Percentiles rank a stretch among this genome's conserved stretches.
Conservation (phyloP, 768 basidiomycete genomes). For the Boletus rubropictus region DNA sequence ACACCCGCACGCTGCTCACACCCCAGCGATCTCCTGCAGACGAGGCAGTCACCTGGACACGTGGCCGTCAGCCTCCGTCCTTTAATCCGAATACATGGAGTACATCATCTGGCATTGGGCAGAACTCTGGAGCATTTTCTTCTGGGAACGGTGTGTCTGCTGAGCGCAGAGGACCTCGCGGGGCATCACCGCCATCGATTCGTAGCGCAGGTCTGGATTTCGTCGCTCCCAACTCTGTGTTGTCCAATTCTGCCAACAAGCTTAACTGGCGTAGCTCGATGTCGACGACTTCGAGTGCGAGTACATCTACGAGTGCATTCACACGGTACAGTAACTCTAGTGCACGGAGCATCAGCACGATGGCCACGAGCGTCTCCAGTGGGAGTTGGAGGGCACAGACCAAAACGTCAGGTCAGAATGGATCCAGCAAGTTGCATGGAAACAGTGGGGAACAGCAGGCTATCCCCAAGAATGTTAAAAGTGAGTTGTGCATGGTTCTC, state of each 20-base stretch:
- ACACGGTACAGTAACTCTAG: constrained; percentile 72
- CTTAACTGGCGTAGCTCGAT: constrained; percentile 74
- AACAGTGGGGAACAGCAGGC: constrained; percentile 24
- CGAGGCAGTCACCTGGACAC: constrained; percentile 41
- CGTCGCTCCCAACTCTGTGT: constrained; percentile 55
- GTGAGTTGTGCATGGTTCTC: constrained; percentile 42
- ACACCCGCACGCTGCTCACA: constrained; percentile 27
- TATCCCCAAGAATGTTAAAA: constrained; percentile 72
- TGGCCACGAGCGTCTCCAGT: constrained; percentile 73
- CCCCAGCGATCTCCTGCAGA: constrained; percentile 37
- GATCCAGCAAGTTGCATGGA: constrained; percentile 11
- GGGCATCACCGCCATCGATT: constrained; percentile 53
- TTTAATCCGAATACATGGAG: constrained; percentile 19
- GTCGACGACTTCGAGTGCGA: constrained; percentile 63
- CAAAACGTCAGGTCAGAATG: constrained; percentile 15
- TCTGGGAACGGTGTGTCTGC: constrained; percentile 9
- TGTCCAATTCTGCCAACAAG: constrained; percentile 39
- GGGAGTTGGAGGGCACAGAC: constrained; percentile 62
- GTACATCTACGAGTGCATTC: constrained; percentile 65
- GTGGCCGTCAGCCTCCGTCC: constrained; percentile 40
- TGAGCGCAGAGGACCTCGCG: constrained; percentile 40
- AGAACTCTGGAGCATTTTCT: constrained; percentile 7
- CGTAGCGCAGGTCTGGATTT: constrained; percentile 46
- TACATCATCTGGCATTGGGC: constrained; percentile 11
- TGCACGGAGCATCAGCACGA: constrained; percentile 67